Conservation (phyloP, 2,329 filamentous ascomycete species). For the Colletotrichum lentis region DNA sequence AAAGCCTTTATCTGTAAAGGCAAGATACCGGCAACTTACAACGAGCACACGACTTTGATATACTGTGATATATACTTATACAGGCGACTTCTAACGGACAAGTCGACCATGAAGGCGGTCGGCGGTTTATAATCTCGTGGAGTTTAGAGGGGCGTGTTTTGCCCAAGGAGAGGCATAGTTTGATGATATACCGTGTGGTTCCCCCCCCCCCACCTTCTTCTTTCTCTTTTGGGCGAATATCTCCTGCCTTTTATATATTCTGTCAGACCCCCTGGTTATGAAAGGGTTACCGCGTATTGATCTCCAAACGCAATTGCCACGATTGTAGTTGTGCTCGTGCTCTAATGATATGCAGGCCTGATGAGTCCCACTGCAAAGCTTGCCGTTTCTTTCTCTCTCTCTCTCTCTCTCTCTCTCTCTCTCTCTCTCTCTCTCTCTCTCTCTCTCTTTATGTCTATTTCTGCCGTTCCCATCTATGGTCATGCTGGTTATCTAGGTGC, state of each 20-base stretch:
- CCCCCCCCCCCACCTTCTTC: background rate
- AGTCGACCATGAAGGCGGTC: background rate
- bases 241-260: constrained; percentile 25
- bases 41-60: no score
- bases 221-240: background rate
- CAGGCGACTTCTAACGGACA: constrained; percentile 32
- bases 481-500: constrained; percentile 6
- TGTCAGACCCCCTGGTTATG: background rate
- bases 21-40: no score
- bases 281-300: constrained; percentile 4
- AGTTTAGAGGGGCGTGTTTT: constrained; percentile 7
- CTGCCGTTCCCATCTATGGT: background rate
- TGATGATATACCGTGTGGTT: constrained; percentile 10
- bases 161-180: background rate
- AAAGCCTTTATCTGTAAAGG: constrained; percentile 61
- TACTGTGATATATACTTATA: constrained; percentile 47
- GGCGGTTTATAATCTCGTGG: background rate
- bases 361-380: background rate
- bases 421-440: background rate
- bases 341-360: background rate
- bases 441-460: background rate
- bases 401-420: background rate
- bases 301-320: background rate
- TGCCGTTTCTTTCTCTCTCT: background rate
- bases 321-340: background rate